Evolutionary conservation across 345 rosid species (phyloP).

Genomic region (Isatis tinctoria): DNA sequence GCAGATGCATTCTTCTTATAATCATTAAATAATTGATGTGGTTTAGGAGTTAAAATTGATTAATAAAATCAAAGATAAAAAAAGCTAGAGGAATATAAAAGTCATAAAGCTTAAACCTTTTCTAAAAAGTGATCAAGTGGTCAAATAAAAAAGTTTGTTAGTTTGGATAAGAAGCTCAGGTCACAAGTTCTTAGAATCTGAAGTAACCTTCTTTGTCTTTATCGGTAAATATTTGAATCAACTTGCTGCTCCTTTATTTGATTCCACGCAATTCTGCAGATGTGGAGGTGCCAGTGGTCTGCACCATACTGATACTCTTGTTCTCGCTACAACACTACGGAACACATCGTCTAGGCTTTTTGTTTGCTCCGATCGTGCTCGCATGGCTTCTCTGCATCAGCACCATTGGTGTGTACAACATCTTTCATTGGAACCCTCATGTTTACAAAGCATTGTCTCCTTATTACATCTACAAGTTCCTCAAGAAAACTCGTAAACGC

Average conservation of each 20-base stretch:
- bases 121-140: constrained; percentile 17
- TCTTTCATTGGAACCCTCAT: constrained; percentile 86
- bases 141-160: constrained; percentile 14
- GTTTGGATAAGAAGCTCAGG: constrained; percentile 25
- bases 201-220: background rate
- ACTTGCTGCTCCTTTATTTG: background rate
- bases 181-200: background rate
- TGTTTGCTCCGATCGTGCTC: constrained; percentile 79
- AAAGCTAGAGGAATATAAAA: constrained; percentile 24
- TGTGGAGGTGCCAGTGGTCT: constrained; percentile 76
- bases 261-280: constrained; percentile 43
- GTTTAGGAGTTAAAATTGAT: constrained; percentile 13
- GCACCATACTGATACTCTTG: constrained; percentile 61
- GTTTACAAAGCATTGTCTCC: constrained; percentile 96
- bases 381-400: constrained; percentile 87
- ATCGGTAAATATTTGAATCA: background rate
- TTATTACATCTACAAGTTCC: constrained; percentile 80
- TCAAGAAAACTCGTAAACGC: constrained; percentile 77
- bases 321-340: constrained; percentile 86
- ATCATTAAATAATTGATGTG: constrained; percentile 21
- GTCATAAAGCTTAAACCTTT: constrained; percentile 18
- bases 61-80: background rate
- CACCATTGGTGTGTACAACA: constrained; percentile 81
- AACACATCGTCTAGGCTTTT: constrained; percentile 77
- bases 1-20: constrained; percentile 12